A percentile compares a stretch with the other conserved stretches of the same genome.
phyloP scores from a whole-genome alignment of 139 green algal genomes.

The Edaphochlamys debaryana region DNA sequence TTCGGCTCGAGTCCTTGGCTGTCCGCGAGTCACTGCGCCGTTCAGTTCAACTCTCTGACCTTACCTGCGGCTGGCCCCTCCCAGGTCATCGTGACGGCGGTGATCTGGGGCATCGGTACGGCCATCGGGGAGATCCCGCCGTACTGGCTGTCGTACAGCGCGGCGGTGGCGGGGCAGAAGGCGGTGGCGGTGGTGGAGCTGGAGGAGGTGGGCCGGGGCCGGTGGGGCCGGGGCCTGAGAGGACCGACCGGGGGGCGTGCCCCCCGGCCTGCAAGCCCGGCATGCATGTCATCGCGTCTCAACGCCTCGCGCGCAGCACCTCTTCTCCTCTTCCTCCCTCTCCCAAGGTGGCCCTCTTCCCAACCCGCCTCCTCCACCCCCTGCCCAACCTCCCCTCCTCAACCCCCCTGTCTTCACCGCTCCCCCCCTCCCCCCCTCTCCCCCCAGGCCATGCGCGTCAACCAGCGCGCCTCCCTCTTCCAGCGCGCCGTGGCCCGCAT shows the following conservation, averaged over 20 bases:
- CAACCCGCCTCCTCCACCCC: not conserved
- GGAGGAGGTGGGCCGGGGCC: slow-evolving; percentile 51
- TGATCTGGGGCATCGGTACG: slow-evolving; percentile 92
- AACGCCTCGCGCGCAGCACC: too few species aligned
- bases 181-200: slow-evolving; percentile 61
- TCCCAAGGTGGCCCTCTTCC: not conserved
- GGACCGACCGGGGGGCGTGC: too few species aligned
- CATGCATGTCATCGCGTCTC: not conserved
- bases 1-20: too few species aligned
- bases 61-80: too few species aligned
- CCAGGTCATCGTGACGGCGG: slow-evolving; percentile 71
- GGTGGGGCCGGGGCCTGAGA: too few species aligned
- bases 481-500: slow-evolving; percentile 9
- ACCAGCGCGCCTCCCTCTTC: not conserved
- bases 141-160: slow-evolving; percentile 87
- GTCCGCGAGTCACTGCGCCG: too few species aligned
- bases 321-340: too few species aligned
- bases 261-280: too few species aligned
- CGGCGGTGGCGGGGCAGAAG: slow-evolving; percentile 73
- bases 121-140: slow-evolving; percentile 92
- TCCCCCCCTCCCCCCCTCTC: not conserved
- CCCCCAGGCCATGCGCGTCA: not conserved
- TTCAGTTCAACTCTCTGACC: too few species aligned
- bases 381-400: not conserved
- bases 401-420: not conserved